Conservation (phyloP, 176 grass and related monocot species). For the Alloteropsis semialata region DNA sequence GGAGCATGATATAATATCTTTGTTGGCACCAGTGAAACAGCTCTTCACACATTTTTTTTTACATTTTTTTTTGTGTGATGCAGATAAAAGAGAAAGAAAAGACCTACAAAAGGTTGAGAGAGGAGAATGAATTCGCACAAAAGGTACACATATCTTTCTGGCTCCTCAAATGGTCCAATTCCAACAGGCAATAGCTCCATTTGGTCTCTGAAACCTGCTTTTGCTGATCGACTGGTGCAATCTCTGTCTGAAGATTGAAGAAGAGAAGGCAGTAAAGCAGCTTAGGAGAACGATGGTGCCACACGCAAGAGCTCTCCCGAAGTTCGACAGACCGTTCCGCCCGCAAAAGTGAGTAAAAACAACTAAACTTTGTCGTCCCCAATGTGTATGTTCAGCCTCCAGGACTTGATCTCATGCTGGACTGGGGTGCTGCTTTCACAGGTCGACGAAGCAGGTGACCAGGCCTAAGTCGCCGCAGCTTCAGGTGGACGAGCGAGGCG, state of each 20-base stretch:
- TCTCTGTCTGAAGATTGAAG: conserved; percentile 67
- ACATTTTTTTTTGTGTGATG: conserved; percentile 1
- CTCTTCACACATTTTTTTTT: neutral
- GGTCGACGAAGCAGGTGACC: conserved; percentile 72
- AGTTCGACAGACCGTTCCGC: conserved; percentile 80
- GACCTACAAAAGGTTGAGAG: conserved; percentile 77
- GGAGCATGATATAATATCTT: neutral
- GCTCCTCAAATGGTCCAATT: neutral
- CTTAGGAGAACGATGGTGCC: conserved; percentile 87
- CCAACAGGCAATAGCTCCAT: neutral
- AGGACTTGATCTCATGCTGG: conserved; percentile 7
- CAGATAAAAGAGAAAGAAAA: conserved; percentile 90
- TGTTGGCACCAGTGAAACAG: neutral
- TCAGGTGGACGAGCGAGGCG: conserved; percentile 61
- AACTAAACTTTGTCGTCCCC: neutral
- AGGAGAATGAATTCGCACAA: conserved; percentile 77
- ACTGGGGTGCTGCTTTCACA: neutral
- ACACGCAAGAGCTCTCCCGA: conserved; percentile 77
- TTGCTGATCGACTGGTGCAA: conserved; percentile 7
- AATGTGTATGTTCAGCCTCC: neutral
- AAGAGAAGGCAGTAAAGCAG: conserved; percentile 93
- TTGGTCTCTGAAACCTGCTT: neutral
- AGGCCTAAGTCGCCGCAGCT: conserved; percentile 66
- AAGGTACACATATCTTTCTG: conserved; percentile 40
- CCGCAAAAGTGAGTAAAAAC: conserved; percentile 64